Evolutionary conservation across 495 filamentous ascomycete species (phyloP).

Genomic region (Penicillium psychrofluorescens): DNA sequence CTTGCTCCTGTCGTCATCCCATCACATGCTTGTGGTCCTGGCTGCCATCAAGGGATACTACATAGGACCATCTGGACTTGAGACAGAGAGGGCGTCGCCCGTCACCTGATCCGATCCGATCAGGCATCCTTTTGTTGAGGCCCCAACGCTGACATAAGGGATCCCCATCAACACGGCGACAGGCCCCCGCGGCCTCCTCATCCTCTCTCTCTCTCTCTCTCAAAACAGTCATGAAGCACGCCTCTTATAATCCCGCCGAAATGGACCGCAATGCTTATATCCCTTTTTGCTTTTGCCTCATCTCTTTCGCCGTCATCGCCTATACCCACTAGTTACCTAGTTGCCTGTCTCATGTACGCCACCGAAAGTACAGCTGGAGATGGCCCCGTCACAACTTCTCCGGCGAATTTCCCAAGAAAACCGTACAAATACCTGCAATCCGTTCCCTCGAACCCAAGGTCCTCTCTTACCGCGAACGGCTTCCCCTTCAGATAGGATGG

Average conservation of each 20-base stretch:
- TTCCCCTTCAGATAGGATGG: no score
- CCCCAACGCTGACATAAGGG: constrained; percentile 3
- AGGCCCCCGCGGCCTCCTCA: background rate
- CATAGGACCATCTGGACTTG: no score
- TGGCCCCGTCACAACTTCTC: no score
- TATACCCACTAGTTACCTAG: constrained; percentile 24
- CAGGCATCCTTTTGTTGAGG: constrained; percentile 8
- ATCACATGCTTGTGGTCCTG: no score
- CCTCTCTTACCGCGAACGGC: no score
- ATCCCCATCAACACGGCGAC: background rate
- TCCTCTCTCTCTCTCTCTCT: background rate
- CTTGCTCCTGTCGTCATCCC: no score
- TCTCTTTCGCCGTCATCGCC: constrained; percentile 38
- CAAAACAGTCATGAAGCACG: constrained; percentile 11
- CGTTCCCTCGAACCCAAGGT: no score
- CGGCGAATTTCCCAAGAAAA: no score
- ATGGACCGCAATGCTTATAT: constrained; percentile 36
- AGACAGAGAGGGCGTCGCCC: background rate
- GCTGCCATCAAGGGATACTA: background rate
- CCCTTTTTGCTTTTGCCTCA: constrained; percentile 35
- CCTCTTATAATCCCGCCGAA: constrained; percentile 13
- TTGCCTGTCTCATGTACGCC: background rate
- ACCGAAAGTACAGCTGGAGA: no score
- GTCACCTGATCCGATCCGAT: background rate
- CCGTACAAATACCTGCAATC: no score